Percentiles rank a stretch among this genome's conserved stretches.
phyloP scores from a whole-genome alignment of 2,329 filamentous ascomycete species.

The Rhinocladiella mackenziei region DNA sequence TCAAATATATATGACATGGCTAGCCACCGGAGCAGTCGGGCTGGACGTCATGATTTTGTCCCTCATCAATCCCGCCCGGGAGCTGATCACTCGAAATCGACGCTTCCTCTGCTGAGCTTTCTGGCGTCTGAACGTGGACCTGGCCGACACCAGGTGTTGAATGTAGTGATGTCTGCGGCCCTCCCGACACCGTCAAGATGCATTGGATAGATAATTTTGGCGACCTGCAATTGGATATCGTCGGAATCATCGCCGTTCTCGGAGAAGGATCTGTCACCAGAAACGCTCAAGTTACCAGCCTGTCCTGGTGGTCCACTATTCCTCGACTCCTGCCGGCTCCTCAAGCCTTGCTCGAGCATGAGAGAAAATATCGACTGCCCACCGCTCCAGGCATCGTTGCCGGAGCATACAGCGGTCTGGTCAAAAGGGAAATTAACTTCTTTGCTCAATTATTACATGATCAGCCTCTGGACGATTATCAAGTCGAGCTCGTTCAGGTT shows the following conservation, averaged over 20 bases:
- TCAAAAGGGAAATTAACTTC: constrained; percentile 55
- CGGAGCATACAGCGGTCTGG: constrained; percentile 56
- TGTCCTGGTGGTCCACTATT: constrained; percentile 55
- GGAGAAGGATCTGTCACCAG: constrained; percentile 58
- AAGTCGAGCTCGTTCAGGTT: constrained; percentile 42
- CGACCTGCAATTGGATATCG: constrained; percentile 49
- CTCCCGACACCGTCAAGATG: too few relatives aligned
- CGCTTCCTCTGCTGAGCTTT: too few relatives aligned
- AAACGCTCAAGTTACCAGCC: constrained; percentile 56
- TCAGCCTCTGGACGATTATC: constrained; percentile 34
- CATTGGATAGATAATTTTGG: constrained; percentile 16
- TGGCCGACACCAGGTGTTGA: too few relatives aligned
- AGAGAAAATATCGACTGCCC: constrained; percentile 54
- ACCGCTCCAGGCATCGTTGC: constrained; percentile 53
- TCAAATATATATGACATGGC: too few relatives aligned
- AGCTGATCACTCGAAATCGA: too few relatives aligned
- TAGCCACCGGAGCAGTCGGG: too few relatives aligned
- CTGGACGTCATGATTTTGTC: too few relatives aligned
- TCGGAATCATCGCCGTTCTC: constrained; percentile 60
- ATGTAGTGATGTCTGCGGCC: too few relatives aligned
- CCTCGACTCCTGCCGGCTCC: constrained; percentile 61
- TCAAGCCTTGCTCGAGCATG: constrained; percentile 57
- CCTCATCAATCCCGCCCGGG: too few relatives aligned
- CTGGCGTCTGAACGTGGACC: too few relatives aligned
- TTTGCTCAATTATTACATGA: constrained; percentile 60